A percentile compares a stretch with the other conserved stretches of the same genome.
phyloP scores from a whole-genome alignment of 768 basidiomycete genomes.

The Pholiota molesta region DNA sequence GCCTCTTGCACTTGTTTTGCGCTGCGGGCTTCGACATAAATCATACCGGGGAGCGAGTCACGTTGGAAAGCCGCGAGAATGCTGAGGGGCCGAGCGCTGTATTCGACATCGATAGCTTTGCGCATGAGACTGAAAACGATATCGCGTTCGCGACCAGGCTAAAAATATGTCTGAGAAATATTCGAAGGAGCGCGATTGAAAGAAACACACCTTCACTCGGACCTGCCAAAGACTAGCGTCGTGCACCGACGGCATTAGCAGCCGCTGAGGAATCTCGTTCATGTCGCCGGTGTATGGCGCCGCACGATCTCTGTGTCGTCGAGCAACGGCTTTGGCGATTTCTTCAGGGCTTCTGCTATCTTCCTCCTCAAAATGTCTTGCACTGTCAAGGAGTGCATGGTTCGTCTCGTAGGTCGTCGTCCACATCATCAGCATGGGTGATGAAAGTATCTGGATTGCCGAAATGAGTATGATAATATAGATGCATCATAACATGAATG shows the following conservation, averaged over 20 bases:
- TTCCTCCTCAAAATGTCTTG: conserved; percentile 65
- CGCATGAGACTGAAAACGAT: conserved; percentile 94
- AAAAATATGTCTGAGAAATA: conserved; percentile 1
- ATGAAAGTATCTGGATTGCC: conserved; percentile 65
- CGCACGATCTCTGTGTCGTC: conserved; percentile 71
- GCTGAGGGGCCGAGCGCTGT: conserved; percentile 73
- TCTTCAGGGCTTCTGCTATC: conserved; percentile 81
- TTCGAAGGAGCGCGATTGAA: not conserved
- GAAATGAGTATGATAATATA: conserved; percentile 13
- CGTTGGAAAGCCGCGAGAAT: conserved; percentile 95
- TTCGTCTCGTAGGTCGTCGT: conserved; percentile 61
- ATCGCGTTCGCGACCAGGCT: conserved; percentile 93
- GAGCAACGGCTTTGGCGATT: conserved; percentile 80
- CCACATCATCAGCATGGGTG: conserved; percentile 66
- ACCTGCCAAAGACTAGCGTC: conserved; percentile 97
- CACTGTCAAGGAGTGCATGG: conserved; percentile 68
- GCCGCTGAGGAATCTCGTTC: conserved; percentile 89
- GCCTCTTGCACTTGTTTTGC: conserved; percentile 86
- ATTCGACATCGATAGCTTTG: conserved; percentile 86
- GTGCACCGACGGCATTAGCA: conserved; percentile 96
- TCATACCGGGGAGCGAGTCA: conserved; percentile 92
- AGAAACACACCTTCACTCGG: conserved; percentile 74
- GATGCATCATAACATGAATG: not conserved
- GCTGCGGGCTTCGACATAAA: conserved; percentile 94
- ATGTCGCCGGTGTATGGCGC: conserved; percentile 88